Percentiles rank a stretch among this genome's conserved stretches.
phyloP scores from a whole-genome alignment of 805 yeast genomes.

The Candida suzukii region DNA sequence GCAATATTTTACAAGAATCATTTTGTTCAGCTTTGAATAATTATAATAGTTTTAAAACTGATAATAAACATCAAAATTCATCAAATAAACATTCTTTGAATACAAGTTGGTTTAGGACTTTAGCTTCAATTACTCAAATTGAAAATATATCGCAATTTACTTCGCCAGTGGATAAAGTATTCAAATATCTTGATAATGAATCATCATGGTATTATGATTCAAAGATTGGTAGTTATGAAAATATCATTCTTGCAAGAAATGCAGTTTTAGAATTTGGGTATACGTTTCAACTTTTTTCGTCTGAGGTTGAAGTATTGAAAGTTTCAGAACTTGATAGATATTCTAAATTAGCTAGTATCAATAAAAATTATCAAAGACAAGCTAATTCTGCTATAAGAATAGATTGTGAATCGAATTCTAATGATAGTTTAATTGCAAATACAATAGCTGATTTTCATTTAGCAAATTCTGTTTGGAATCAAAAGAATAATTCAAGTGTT shows the following conservation, averaged over 20 bases:
- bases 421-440: too few relatives aligned
- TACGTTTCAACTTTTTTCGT: background rate
- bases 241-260: conserved; percentile 35
- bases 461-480: conserved; percentile 62
- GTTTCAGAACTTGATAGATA: conserved; percentile 35
- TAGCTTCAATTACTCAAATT: conserved; percentile 23
- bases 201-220: conserved; percentile 31
- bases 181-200: background rate
- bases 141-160: conserved; percentile 10
- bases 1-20: too few relatives aligned
- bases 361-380: conserved; percentile 39
- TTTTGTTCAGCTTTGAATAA: background rate
- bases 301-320: conserved; percentile 8
- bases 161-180: background rate
- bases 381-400: conserved; percentile 39
- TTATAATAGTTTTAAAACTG: background rate
- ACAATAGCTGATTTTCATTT: conserved; percentile 35
- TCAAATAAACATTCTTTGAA: too few relatives aligned
- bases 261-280: conserved; percentile 28
- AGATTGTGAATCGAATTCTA: too few relatives aligned
- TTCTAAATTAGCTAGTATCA: conserved; percentile 32
- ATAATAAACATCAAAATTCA: too few relatives aligned
- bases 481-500: conserved; percentile 37
- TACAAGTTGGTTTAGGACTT: conserved; percentile 25
- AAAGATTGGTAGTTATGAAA: conserved; percentile 33